Evolutionary conservation across 805 yeast species (phyloP), one percentile per base, ranked within the genome.

Genomic region (Candida ortonii): DNA sequence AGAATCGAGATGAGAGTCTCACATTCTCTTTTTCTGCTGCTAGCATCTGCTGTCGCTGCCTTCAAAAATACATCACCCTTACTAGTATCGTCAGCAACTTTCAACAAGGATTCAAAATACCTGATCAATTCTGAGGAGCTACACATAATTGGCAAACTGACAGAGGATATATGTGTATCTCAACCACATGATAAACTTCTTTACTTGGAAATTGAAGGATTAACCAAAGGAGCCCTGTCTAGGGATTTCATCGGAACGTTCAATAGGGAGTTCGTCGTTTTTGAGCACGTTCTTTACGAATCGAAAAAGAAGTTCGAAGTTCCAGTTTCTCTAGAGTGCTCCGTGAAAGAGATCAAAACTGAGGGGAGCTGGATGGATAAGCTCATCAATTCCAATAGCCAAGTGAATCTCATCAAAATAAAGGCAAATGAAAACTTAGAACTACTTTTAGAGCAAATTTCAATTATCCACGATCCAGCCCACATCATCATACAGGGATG

Each of bases 61-160:
- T 59, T 55, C 40, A 47, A 49, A 28, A 59, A 61, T 41, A 44
- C 64, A 3, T 57, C 64, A 8, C 65, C 65, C 6, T 28, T 61
- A 24, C 36, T 57, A 20, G 41, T 53, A 17, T 36, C 48, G 14
- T 41, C 46, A 5, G 30, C 44, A n/a, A 17, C 25, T 11, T 28
- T 28, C 24, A 15, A 20, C 15, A 26, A 24, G 9, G 25, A 33
- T 12, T 31, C 42, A 31, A 34, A 46, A 8, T 53, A 55, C 25
- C 36, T 55, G 10, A 44, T 44, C 15, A 35, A 43, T 9, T 22
- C 43, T 8, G 18, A 24, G 4, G 36, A 41, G 1, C 33, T 34
- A 7, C 16, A 7, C 1, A 16, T 33, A 5, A 15, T 49, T 14
- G 19, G 23, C 8, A 31, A 36, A 2, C 25, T 57, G n/a, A 45